A percentile compares a stretch with the other conserved stretches of the same genome.
Conservation (phyloP, 2,329 filamentous ascomycete species). For the Fusarium sp. region DNA sequence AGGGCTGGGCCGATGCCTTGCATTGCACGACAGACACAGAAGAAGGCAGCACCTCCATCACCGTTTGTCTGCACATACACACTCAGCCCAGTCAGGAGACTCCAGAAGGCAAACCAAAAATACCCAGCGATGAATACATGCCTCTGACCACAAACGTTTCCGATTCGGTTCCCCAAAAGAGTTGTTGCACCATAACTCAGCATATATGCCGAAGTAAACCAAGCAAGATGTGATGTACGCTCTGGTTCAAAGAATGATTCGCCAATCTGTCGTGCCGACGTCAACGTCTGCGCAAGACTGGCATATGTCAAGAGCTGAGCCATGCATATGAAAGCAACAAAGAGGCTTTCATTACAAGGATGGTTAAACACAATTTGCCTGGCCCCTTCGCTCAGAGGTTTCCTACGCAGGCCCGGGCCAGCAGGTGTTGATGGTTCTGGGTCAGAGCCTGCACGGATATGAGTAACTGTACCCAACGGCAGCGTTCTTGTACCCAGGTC, state of each 20-base stretch:
- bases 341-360: constrained; percentile 41
- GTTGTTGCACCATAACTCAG: constrained; percentile 36
- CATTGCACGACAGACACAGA: constrained; percentile 42
- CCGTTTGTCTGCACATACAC: constrained; percentile 26
- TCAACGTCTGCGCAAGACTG: constrained; percentile 41
- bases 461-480: constrained; percentile 36
- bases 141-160: constrained; percentile 41
- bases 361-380: constrained; percentile 43
- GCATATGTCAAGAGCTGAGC: constrained; percentile 41
- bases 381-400: constrained; percentile 40
- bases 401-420: constrained; percentile 34
- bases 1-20: constrained; percentile 44
- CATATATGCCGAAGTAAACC: constrained; percentile 43
- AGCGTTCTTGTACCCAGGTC: constrained; percentile 30
- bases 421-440: constrained; percentile 16
- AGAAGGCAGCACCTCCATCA: constrained; percentile 30
- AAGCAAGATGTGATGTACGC: constrained; percentile 37
- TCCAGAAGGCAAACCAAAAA: constrained; percentile 45
- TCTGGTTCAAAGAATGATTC: constrained; percentile 40
- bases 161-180: constrained; percentile 41
- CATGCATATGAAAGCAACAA: constrained; percentile 43
- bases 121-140: constrained; percentile 39
- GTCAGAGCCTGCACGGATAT: constrained; percentile 38
- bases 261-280: constrained; percentile 34
- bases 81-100: constrained; percentile 39